Conservation (phyloP, 176 grass and related monocot genomes). For the Bothriochloa decipiens region DNA sequence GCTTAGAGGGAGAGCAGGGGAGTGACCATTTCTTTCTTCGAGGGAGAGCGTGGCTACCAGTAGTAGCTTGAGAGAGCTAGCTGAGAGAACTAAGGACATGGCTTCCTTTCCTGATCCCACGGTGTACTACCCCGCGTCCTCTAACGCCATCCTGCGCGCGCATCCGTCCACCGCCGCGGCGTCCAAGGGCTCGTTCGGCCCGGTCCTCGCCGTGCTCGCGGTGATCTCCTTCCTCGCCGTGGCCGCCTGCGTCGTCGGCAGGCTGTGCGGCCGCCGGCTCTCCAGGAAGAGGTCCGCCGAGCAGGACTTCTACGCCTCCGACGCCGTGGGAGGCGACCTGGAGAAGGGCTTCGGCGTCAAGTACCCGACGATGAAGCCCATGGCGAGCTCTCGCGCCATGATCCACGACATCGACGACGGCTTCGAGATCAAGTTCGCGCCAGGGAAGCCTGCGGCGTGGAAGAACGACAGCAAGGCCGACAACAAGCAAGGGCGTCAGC, state of each 20-base stretch:
- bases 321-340: constrained; percentile 56
- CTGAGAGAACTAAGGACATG: constrained; percentile 33
- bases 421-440: constrained; percentile 83
- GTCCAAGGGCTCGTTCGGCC: constrained; percentile 73
- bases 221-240: constrained; percentile 76
- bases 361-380: constrained; percentile 66
- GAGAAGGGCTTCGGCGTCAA: constrained; percentile 73
- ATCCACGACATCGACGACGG: constrained; percentile 73
- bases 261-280: constrained; percentile 60
- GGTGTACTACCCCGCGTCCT: constrained; percentile 56
- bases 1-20: not conserved
- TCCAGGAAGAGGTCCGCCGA: constrained; percentile 43
- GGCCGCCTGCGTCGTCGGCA: constrained; percentile 65
- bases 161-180: constrained; percentile 36
- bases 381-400: constrained; percentile 63
- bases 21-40: not conserved
- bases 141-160: constrained; percentile 47
- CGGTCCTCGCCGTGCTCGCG: constrained; percentile 65
- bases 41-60: not conserved
- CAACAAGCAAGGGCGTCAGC: constrained; percentile 36
- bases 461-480: constrained; percentile 50
- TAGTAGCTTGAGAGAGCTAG: not conserved
- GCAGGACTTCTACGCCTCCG: constrained; percentile 48
- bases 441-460: constrained; percentile 63
- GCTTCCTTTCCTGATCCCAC: constrained; percentile 65